Conservation (phyloP, 139 green algal genomes). For the Volvox africanus region DNA sequence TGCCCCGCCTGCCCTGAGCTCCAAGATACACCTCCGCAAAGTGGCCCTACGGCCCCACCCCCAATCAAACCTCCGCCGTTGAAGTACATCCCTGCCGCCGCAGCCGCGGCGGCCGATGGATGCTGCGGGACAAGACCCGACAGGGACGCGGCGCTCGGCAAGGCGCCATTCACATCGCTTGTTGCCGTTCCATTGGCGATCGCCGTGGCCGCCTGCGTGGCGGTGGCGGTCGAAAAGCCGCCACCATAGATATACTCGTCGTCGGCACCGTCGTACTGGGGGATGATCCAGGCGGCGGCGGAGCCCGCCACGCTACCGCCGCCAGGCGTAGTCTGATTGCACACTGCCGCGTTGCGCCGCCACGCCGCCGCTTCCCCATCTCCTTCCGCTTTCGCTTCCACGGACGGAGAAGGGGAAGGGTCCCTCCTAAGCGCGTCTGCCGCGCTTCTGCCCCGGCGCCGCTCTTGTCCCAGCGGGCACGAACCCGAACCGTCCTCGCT, state of each 20-base stretch:
- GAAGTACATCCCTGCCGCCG: background rate
- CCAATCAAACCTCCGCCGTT: background rate
- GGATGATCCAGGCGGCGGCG: background rate
- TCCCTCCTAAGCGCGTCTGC: no score
- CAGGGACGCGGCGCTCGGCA: background rate
- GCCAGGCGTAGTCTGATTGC: background rate
- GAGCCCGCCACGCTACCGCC: background rate
- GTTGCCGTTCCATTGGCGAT: background rate
- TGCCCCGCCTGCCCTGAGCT: background rate
- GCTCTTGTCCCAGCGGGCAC: no score
- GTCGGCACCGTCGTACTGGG: conserved; percentile 25
- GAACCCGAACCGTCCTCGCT: background rate
- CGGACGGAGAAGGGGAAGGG: no score
- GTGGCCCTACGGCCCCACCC: background rate
- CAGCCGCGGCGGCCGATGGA: background rate
- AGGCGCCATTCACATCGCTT: background rate
- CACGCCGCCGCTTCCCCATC: background rate
- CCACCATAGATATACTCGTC: background rate
- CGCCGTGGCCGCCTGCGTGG: background rate
- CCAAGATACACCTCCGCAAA: background rate
- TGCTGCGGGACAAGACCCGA: background rate
- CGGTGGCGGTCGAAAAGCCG: background rate
- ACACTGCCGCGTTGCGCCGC: background rate
- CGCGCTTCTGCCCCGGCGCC: no score
- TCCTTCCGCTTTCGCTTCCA: background rate